phyloP scores from a whole-genome alignment of 31 red algal species.

The Porphyra umbilicalis region DNA sequence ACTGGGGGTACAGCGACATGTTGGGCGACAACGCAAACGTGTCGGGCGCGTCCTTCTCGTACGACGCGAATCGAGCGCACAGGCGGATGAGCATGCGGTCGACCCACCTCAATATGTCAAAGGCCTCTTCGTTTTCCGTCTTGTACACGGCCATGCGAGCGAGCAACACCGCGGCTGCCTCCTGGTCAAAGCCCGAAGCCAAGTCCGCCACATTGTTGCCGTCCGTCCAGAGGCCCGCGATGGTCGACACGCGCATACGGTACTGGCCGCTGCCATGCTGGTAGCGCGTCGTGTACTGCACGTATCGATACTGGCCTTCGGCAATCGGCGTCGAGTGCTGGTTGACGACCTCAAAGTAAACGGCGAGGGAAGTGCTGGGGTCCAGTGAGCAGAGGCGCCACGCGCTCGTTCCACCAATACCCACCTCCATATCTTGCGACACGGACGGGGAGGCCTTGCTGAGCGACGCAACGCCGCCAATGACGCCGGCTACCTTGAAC shows the following conservation, averaged over 20 bases:
- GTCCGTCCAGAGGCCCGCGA: constrained; percentile 79
- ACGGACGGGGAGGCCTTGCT: constrained; percentile 68
- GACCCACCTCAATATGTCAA: constrained; percentile 94
- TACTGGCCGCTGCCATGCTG: constrained; percentile 67
- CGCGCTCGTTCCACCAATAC: constrained; percentile 90
- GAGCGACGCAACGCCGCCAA: constrained; percentile 74
- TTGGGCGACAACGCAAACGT: constrained; percentile 57
- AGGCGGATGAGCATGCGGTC: constrained; percentile 93
- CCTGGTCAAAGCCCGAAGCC: constrained; percentile 86
- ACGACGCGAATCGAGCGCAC: constrained; percentile 78
- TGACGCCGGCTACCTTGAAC: constrained; percentile 80
- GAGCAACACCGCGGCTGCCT: constrained; percentile 84
- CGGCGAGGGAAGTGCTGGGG: constrained; percentile 59
- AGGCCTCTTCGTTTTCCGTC: constrained; percentile 96
- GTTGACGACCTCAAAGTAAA: constrained; percentile 91
- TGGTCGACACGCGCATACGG: constrained; percentile 74
- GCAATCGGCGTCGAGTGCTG: constrained; percentile 73
- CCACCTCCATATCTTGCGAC: constrained; percentile 79
- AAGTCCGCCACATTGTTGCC: constrained; percentile 65
- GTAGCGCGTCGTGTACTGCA: constrained; percentile 86
- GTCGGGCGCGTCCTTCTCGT: constrained; percentile 70
- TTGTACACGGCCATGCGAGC: constrained; percentile 90
- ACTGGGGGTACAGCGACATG: constrained; percentile 86
- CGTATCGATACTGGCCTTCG: constrained; percentile 84
- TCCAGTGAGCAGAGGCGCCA: constrained; percentile 82